Conservation (phyloP, 108 stramenopile genomes). For the Cyclotella kingstonii region DNA sequence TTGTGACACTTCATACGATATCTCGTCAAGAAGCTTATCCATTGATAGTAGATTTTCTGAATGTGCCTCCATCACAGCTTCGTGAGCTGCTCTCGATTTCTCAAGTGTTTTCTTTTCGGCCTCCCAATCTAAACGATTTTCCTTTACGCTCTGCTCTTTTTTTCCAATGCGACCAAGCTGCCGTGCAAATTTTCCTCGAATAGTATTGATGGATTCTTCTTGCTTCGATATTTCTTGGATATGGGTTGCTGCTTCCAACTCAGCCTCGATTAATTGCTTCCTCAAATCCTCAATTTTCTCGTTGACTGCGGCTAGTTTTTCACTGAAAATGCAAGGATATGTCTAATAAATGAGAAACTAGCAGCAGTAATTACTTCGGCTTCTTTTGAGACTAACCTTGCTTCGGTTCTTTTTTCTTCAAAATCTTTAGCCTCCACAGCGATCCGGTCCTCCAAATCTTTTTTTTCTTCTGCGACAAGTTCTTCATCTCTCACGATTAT, state of each 20-base stretch:
- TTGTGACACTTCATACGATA: conserved; percentile 57
- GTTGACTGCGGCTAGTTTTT: conserved; percentile 56
- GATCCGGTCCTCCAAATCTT: conserved; percentile 46
- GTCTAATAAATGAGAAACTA: neutral
- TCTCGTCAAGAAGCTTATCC: conserved; percentile 51
- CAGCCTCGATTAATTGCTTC: conserved; percentile 53
- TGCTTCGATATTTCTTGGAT: conserved; percentile 60
- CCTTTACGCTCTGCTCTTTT: conserved; percentile 66
- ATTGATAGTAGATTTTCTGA: conserved; percentile 64
- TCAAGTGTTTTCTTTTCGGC: conserved; percentile 55
- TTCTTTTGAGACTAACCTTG: conserved; percentile 18
- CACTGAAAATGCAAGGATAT: neutral
- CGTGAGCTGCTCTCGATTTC: conserved; percentile 63
- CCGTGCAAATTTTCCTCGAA: conserved; percentile 72
- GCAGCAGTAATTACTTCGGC: neutral
- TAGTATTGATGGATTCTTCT: conserved; percentile 59
- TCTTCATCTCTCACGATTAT: neutral
- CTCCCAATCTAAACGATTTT: conserved; percentile 79
- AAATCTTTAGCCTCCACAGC: conserved; percentile 69
- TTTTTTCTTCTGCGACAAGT: neutral
- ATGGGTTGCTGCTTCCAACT: conserved; percentile 53
- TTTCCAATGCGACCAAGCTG: conserved; percentile 74
- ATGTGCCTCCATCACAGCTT: conserved; percentile 65
- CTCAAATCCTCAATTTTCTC: conserved; percentile 72
- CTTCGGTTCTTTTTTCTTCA: conserved; percentile 55